Conservation (phyloP, 345 rosid genomes). For the Populus davidiana region DNA sequence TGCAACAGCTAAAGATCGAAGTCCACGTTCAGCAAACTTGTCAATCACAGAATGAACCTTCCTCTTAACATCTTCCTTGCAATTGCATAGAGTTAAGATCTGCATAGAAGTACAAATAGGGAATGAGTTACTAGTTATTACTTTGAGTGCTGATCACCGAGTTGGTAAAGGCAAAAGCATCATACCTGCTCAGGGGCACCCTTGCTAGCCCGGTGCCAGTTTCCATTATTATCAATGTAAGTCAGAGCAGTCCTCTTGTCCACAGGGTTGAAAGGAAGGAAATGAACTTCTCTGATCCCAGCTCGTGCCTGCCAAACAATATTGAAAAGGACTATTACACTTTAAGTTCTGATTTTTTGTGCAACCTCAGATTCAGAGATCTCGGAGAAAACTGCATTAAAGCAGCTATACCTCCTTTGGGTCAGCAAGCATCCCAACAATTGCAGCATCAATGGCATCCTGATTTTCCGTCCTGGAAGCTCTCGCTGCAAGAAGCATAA, state of each 20-base stretch:
- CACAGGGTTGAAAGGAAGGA: constrained; percentile 85
- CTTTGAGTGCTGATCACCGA: not conserved
- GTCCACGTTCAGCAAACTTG: constrained; percentile 92
- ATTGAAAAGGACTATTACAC: not conserved
- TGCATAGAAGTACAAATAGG: constrained; percentile 23
- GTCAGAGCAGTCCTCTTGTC: constrained; percentile 94
- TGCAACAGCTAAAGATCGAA: constrained; percentile 83
- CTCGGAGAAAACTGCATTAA: not conserved
- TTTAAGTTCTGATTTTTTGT: not conserved
- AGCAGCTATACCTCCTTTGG: constrained; percentile 70
- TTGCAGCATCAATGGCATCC: constrained; percentile 89
- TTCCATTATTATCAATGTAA: constrained; percentile 66
- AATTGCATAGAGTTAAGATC: constrained; percentile 69
- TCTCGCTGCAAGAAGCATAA: constrained; percentile 78
- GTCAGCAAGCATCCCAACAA: constrained; percentile 94
- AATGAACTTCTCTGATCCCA: constrained; percentile 72
- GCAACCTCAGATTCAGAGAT: constrained; percentile 6
- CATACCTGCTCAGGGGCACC: constrained; percentile 94
- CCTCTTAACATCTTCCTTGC: constrained; percentile 67
- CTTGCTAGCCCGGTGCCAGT: constrained; percentile 83
- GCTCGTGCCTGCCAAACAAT: constrained; percentile 62
- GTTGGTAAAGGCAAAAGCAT: not conserved
- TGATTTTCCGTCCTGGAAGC: constrained; percentile 87
- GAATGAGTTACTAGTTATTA: not conserved
- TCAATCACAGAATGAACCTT: constrained; percentile 73